phyloP scores from a whole-genome alignment of 2,329 filamentous ascomycete genomes.

The Colletotrichum australisinense region DNA sequence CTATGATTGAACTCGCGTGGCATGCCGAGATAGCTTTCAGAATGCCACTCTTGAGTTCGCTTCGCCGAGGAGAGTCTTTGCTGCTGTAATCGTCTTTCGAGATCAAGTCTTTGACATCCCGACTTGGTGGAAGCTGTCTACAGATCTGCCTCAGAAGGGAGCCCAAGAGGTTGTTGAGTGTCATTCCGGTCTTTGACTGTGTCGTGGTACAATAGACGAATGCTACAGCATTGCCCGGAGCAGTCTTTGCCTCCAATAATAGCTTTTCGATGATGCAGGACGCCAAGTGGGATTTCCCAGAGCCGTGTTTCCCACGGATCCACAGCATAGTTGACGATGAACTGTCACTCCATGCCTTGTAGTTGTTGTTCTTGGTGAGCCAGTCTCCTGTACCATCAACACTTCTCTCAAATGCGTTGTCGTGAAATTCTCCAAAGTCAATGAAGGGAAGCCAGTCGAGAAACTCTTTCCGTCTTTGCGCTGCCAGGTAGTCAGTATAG shows the following conservation, averaged over 20 bases:
- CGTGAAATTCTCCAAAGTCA: conserved; percentile 4
- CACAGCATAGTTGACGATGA: background rate
- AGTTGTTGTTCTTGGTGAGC: background rate
- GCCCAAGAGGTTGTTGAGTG: background rate
- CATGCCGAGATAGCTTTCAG: background rate
- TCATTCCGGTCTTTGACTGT: conserved; percentile 10
- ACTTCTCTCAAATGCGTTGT: background rate
- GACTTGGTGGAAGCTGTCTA: background rate
- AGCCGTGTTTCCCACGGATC: conserved; percentile 9
- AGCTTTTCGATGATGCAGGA: background rate
- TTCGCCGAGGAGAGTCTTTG: conserved; percentile 1
- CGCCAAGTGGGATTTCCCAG: conserved; percentile 12
- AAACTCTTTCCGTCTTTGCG: background rate
- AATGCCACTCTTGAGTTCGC: conserved; percentile 4
- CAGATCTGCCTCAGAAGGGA: conserved; percentile 7
- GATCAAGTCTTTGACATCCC: background rate
- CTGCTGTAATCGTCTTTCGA: background rate
- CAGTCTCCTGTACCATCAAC: background rate
- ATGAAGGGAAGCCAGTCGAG: conserved; percentile 1
- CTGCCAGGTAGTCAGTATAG: background rate
- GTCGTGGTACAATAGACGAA: conserved; percentile 18
- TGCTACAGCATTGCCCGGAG: background rate
- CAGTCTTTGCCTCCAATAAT: background rate
- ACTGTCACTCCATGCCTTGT: background rate
- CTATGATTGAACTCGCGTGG: background rate